phyloP scores from a whole-genome alignment of 768 basidiomycete genomes.

The Leccinum barrowsii region DNA sequence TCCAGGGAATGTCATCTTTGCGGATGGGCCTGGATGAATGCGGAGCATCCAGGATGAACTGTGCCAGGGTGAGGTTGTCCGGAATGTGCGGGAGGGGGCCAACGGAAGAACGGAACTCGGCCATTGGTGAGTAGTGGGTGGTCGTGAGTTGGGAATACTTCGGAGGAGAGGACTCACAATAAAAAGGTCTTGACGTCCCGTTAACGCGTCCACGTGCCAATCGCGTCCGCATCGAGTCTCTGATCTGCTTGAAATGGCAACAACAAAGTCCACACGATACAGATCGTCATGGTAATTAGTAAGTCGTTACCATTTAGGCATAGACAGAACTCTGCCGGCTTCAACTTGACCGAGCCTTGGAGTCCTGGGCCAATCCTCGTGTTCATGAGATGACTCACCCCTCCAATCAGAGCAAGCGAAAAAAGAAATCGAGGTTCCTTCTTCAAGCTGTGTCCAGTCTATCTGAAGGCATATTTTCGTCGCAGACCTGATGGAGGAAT shows the following conservation, averaged over 20 bases:
- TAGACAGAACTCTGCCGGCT: not conserved
- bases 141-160: not conserved
- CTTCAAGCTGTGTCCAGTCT: not conserved
- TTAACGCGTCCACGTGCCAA: not conserved
- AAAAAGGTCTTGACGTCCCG: not conserved
- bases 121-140: slow-evolving; percentile 14
- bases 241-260: not conserved
- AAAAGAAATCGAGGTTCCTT: not conserved
- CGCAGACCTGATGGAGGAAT: too few species aligned
- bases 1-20: slow-evolving; percentile 30
- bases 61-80: slow-evolving; percentile 36
- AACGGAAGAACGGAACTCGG: slow-evolving; percentile 29
- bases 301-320: not conserved
- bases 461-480: too few species aligned
- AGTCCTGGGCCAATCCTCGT: not conserved
- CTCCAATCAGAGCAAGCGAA: not conserved
- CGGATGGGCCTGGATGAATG: slow-evolving; percentile 30
- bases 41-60: slow-evolving; percentile 36
- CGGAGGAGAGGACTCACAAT: not conserved
- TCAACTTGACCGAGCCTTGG: not conserved
- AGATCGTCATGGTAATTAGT: too few species aligned
- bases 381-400: not conserved
- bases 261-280: not conserved
- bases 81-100: slow-evolving; percentile 33
- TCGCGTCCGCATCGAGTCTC: not conserved